Conservation (phyloP, 129 eudicot species). For the Artemisia annua region DNA sequence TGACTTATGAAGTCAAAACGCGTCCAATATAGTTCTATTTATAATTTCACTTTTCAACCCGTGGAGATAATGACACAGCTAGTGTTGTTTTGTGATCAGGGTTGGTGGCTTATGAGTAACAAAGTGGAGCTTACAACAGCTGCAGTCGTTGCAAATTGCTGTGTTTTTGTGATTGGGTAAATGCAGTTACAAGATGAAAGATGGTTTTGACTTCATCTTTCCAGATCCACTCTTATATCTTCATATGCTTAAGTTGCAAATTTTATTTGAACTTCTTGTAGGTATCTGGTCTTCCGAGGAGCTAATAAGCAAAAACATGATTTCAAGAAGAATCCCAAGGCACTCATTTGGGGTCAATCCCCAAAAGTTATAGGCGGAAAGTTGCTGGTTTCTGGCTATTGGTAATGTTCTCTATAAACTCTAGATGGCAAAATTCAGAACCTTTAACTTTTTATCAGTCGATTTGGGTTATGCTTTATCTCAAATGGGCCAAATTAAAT, state of each 20-base stretch:
- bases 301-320: conserved; percentile 93
- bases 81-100: conserved; percentile 44
- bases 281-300: conserved; percentile 88
- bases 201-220: neutral
- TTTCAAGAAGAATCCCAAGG: conserved; percentile 90
- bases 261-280: conserved; percentile 24
- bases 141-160: conserved; percentile 73
- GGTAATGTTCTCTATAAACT: conserved; percentile 47
- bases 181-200: neutral
- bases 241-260: conserved; percentile 23
- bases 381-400: conserved; percentile 94
- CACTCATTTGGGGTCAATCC: conserved; percentile 87
- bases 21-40: neutral
- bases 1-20: conserved; percentile 18
- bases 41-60: neutral
- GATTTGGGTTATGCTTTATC: neutral
- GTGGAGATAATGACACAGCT: neutral
- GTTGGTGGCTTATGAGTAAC: conserved; percentile 94
- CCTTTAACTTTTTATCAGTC: too few relatives aligned
- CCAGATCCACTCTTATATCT: neutral
- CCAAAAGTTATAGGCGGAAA: conserved; percentile 95
- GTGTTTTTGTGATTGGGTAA: conserved; percentile 83
- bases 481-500: neutral
- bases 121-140: conserved; percentile 75
- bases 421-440: neutral